phyloP scores from a whole-genome alignment of 2,329 filamentous ascomycete genomes.

The Cladorrhinum sp. region DNA sequence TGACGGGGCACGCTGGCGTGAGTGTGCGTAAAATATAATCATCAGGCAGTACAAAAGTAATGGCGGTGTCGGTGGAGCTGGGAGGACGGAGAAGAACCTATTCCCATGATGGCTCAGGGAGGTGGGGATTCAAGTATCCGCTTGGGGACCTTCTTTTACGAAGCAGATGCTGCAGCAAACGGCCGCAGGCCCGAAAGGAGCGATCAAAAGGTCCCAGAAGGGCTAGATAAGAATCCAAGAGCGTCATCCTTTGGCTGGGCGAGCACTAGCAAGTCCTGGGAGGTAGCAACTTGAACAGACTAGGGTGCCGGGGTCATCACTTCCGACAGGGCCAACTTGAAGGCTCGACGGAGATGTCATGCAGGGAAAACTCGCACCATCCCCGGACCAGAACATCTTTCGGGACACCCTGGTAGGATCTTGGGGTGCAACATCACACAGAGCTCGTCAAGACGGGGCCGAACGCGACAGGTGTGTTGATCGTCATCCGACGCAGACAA shows the following conservation, averaged over 20 bases:
- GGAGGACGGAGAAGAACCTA: background rate
- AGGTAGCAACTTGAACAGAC: background rate
- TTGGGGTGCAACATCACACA: constrained; percentile 1
- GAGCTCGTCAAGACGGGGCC: constrained; percentile 2
- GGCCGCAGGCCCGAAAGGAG: constrained; percentile 10
- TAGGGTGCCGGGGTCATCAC: constrained; percentile 5
- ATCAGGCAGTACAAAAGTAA: background rate
- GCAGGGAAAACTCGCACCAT: constrained; percentile 7
- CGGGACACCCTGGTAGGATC: constrained; percentile 6
- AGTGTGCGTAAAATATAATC: background rate
- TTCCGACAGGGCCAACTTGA: constrained; percentile 15
- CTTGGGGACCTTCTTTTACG: background rate
- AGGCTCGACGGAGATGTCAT: constrained; percentile 19
- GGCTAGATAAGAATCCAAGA: constrained; percentile 15
- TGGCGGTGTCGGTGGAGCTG: background rate
- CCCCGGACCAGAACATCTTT: constrained; percentile 2
- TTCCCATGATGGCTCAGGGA: constrained; percentile 13
- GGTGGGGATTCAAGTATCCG: constrained; percentile 22
- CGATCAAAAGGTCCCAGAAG: constrained; percentile 13
- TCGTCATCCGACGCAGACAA: background rate
- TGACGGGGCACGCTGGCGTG: constrained; percentile 2
- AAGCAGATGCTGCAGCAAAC: background rate
- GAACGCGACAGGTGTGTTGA: background rate
- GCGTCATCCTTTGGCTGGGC: constrained; percentile 14
- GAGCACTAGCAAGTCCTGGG: background rate